phyloP scores from a whole-genome alignment of 257 asterid genomes.

The Echites panduratus region DNA sequence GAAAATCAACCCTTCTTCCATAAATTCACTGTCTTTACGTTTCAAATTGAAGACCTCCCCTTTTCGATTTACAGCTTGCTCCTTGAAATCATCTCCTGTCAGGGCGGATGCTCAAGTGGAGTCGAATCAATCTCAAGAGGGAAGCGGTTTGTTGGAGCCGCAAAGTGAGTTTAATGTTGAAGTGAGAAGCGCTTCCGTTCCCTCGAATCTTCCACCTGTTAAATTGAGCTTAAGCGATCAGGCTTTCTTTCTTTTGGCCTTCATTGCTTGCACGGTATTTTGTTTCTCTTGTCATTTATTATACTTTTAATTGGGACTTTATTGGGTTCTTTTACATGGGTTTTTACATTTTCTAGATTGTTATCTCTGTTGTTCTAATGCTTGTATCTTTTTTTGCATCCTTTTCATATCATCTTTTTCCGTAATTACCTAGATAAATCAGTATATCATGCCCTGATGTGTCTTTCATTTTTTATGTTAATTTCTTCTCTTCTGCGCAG shows the following conservation, averaged over 20 bases:
- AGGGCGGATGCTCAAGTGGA: conserved; percentile 20
- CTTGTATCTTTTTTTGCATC: too few species aligned
- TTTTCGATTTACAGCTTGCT: conserved; percentile 3
- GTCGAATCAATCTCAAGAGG: conserved; percentile 18
- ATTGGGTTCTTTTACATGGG: too few species aligned
- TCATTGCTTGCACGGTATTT: conserved; percentile 74
- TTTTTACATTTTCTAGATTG: too few species aligned
- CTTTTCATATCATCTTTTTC: too few species aligned
- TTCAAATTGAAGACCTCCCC: conserved; percentile 7
- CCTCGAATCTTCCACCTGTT: conserved; percentile 29
- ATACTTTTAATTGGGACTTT: too few species aligned
- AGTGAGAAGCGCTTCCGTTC: conserved; percentile 46
- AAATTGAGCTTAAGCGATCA: conserved; percentile 54
- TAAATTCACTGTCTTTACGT: not conserved
- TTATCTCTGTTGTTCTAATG: too few species aligned
- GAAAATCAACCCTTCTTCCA: not conserved
- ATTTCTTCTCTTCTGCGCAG: too few species aligned
- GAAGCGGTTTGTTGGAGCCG: conserved; percentile 21
- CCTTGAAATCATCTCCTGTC: conserved; percentile 6
- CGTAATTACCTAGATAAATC: too few species aligned
- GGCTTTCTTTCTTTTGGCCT: conserved; percentile 61
- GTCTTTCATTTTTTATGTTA: too few species aligned
- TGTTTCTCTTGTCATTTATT: too few species aligned
- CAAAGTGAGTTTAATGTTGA: conserved; percentile 33
- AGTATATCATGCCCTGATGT: not conserved